Evolutionary conservation across 164 flowering plant species (phyloP), one percentile per base, ranked within the genome.

Genomic region (Dillenia turbinata): DNA sequence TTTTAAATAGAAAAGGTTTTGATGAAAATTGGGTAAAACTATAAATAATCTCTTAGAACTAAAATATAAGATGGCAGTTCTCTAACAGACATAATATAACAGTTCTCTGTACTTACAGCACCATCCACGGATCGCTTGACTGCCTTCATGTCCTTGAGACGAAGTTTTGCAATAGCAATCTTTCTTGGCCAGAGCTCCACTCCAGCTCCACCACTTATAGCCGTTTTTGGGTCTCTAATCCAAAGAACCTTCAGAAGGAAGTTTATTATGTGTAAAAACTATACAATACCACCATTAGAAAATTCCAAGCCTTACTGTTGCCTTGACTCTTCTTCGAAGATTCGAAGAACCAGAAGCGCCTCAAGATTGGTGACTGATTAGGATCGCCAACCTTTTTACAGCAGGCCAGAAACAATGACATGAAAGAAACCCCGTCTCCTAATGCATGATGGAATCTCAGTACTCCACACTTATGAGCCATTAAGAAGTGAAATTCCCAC

Each of bases 161-260:
- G 55, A 50, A 73, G 69, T 70, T 56, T 69, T 14, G 70, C 77
- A 22, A 68, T 73, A 5, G 60, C 77, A 57, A 69, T 6, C 26
- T 53, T 56, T 61, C 73, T 56, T 9, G 76, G 73, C 72, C 76
- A 73, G 9, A 69, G 66, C 70, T 69, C 77, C 64, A 69, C 73
- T n/a, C 73, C 73, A 9, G 58, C 62, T 3, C 73, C 70, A 13
- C 77, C 77, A 24, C 64, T 65, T 12, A 73, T n/a, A 47, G 43
- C 65, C 1, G 64, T 69, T 9, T 22, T 43, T 50, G 49, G 47
- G 22, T 73, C 77, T 46, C 59, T 65, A 33, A 62, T 10, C 73
- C 77, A 73, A 54, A 65, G 17, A 5, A 17, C 13, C 51, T 70
- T 65, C 58, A 63, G 44, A 4, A 62, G 9, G 43, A 73, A 54